phyloP scores from a whole-genome alignment of 2,329 filamentous ascomycete genomes.

The Diaporthe sp. region DNA sequence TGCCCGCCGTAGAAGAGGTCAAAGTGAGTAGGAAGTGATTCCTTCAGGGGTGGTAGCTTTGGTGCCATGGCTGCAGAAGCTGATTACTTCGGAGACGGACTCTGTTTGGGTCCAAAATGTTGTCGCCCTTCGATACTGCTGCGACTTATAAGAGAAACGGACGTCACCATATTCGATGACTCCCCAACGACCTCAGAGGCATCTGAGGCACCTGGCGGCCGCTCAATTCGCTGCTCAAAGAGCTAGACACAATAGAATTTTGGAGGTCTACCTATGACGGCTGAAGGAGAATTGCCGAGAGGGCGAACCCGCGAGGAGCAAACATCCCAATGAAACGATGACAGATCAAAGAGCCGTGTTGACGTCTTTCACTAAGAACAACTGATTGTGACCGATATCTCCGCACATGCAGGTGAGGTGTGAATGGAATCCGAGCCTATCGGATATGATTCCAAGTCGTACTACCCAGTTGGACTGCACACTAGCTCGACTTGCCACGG shows the following conservation, averaged over 20 bases:
- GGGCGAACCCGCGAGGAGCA: neutral
- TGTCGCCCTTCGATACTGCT: neutral
- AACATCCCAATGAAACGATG: neutral
- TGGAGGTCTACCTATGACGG: neutral
- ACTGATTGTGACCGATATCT: neutral
- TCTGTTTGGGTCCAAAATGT: too few relatives aligned
- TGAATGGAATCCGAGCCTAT: neutral
- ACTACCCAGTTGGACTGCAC: neutral
- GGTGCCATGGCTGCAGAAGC: neutral
- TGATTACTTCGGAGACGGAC: neutral
- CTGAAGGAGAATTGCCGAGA: neutral
- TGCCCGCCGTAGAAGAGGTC: slow-evolving; percentile 1
- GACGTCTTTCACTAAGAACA: neutral
- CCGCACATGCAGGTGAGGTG: neutral
- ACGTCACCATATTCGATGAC: too few relatives aligned
- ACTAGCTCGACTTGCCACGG: neutral
- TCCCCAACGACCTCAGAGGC: neutral
- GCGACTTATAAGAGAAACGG: neutral
- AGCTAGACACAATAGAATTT: neutral
- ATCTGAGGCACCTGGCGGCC: neutral
- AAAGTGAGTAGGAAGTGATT: slow-evolving; percentile 5
- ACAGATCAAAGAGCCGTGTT: neutral
- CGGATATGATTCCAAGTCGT: neutral
- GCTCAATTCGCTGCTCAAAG: neutral
- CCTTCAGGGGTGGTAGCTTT: neutral